Percentiles rank a stretch among this genome's conserved stretches.
phyloP scores from a whole-genome alignment of 139 green algal genomes.

The Asterochloris erici region DNA sequence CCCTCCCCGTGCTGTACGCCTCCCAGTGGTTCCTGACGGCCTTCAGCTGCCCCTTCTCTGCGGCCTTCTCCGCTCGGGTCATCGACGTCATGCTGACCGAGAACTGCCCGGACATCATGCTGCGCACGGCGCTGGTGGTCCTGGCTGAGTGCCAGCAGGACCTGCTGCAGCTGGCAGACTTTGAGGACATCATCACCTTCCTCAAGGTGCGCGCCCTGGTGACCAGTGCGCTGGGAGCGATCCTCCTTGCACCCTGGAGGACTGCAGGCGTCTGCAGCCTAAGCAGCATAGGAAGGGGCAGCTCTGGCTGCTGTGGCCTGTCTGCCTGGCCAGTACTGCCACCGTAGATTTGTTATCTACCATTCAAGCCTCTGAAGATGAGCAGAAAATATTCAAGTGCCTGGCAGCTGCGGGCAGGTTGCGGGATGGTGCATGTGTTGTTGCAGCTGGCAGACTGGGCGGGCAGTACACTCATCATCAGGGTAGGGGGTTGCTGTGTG shows the following conservation, averaged over 20 bases:
- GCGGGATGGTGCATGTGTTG: too few relatives aligned
- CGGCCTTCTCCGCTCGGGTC: conserved; percentile 70
- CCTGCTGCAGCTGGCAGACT: conserved; percentile 72
- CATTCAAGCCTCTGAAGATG: too few relatives aligned
- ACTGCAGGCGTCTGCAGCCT: not conserved
- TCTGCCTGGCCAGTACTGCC: not conserved
- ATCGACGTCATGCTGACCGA: conserved; percentile 87
- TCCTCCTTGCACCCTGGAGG: not conserved
- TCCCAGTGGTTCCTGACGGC: conserved; percentile 92
- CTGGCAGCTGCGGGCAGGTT: too few relatives aligned
- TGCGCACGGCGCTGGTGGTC: conserved; percentile 58
- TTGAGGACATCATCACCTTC: conserved; percentile 83
- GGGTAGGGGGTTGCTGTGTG: too few relatives aligned
- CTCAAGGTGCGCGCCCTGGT: conserved; percentile 60
- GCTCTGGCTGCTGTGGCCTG: not conserved
- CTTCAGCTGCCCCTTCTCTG: conserved; percentile 85
- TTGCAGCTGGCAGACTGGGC: too few relatives aligned
- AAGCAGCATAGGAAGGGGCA: not conserved
- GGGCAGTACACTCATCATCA: too few relatives aligned
- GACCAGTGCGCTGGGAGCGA: not conserved
- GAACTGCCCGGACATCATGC: conserved; percentile 45
- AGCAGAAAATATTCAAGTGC: too few relatives aligned
- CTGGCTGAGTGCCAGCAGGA: conserved; percentile 59
- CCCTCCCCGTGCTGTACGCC: conserved; percentile 80
- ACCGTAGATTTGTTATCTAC: not conserved